Evolutionary conservation across 345 rosid species (phyloP).

Genomic region (Pugionium dolabratum): DNA sequence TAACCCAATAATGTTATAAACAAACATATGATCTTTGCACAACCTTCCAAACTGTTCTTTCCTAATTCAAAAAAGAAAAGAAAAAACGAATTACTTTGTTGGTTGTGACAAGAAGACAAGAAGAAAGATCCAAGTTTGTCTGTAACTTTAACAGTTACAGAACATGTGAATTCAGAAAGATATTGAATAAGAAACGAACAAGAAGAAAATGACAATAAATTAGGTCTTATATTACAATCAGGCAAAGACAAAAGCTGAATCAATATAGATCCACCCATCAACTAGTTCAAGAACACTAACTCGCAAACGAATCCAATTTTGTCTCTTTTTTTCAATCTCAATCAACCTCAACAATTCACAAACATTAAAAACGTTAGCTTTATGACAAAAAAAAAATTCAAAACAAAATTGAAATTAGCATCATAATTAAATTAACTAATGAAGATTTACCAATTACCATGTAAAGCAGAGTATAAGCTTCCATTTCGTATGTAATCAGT

Average conservation of each 20-base stretch:
- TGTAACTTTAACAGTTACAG: not conserved
- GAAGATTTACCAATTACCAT: conserved; percentile 51
- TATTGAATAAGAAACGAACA: conserved; percentile 9
- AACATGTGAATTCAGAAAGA: conserved; percentile 27
- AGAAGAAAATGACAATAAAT: conserved; percentile 12
- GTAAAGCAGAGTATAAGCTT: conserved; percentile 72
- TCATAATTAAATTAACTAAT: conserved; percentile 10
- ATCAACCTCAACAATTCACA: conserved; percentile 19
- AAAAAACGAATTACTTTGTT: conserved; percentile 1
- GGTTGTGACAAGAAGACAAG: conserved; percentile 15
- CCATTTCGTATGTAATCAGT: conserved; percentile 81
- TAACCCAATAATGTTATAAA: conserved; percentile 13
- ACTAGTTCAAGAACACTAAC: conserved; percentile 9
- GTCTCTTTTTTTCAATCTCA: not conserved
- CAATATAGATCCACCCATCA: conserved; percentile 6
- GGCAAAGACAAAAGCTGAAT: conserved; percentile 9
- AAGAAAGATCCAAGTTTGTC: conserved; percentile 24
- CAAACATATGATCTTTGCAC: not conserved
- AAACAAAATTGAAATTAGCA: not conserved
- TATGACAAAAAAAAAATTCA: not conserved
- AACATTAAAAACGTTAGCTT: not conserved
- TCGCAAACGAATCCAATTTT: conserved; percentile 15
- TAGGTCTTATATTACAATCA: not conserved
- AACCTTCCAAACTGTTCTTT: not conserved
- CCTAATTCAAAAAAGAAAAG: not conserved